phyloP scores from a whole-genome alignment of 2,329 filamentous ascomycete genomes.

The Ophiocordyceps camponoti-saundersi region DNA sequence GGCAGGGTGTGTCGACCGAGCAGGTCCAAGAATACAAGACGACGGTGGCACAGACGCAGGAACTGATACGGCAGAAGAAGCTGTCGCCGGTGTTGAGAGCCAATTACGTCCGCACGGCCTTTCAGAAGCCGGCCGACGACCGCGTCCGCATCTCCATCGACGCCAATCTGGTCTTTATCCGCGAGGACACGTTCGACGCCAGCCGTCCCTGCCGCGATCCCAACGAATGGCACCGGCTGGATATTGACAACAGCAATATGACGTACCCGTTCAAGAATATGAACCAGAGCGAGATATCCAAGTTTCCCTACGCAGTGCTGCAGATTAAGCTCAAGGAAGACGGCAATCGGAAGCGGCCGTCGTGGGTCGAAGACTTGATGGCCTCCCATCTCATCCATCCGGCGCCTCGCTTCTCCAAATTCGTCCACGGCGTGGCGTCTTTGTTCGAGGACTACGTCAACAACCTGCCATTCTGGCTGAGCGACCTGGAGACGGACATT shows the following conservation, averaged over 20 bases:
- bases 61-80: conserved; percentile 59
- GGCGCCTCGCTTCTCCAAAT: conserved; percentile 86
- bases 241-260: conserved; percentile 73
- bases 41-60: conserved; percentile 61
- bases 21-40: conserved; percentile 53
- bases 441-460: conserved; percentile 96
- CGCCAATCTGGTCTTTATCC: conserved; percentile 78
- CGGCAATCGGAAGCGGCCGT: conserved; percentile 47
- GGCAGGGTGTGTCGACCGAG: conserved; percentile 48
- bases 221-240: conserved; percentile 74
- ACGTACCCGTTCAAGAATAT: conserved; percentile 76
- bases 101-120: conserved; percentile 87
- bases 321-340: conserved; percentile 78
- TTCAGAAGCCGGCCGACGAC: conserved; percentile 88
- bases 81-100: conserved; percentile 76
- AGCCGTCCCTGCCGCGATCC: conserved; percentile 81
- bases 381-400: conserved; percentile 82
- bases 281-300: conserved; percentile 77
- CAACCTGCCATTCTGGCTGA: conserved; percentile 89
- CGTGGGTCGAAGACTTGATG: conserved; percentile 88
- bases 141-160: conserved; percentile 85
- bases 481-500: conserved; percentile 83
- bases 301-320: conserved; percentile 79
- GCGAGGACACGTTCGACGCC: conserved; percentile 57
- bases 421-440: conserved; percentile 79